Percentiles rank a stretch among this genome's conserved stretches.
Conservation (phyloP, 148 eudicot genomes). For the Diospyros lotus region DNA sequence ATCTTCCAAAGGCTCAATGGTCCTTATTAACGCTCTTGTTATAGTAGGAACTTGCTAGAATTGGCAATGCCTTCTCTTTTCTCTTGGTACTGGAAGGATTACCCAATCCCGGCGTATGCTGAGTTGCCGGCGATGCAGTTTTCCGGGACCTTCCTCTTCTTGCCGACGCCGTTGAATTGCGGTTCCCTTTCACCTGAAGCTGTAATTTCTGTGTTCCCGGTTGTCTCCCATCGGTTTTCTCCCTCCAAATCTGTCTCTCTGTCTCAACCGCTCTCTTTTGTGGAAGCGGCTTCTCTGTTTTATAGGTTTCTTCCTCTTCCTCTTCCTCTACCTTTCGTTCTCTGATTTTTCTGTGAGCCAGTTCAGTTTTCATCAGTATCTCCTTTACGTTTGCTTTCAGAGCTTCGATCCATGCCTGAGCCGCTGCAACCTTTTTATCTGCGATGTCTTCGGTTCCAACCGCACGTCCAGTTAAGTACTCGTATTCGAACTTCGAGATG, state of each 20-base stretch:
- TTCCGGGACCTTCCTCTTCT: too few species aligned
- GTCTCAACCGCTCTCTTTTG: conserved; percentile 10
- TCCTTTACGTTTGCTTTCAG: conserved; percentile 62
- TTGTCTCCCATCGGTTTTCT: conserved; percentile 11
- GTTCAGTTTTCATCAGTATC: conserved; percentile 39
- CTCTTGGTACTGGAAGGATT: too few species aligned
- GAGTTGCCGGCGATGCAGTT: too few species aligned
- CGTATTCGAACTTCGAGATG: conserved; percentile 71
- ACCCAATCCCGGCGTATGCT: too few species aligned
- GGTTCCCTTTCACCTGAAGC: too few species aligned
- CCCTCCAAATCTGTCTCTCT: conserved; percentile 24
- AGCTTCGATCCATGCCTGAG: conserved; percentile 67
- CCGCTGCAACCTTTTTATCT: conserved; percentile 77
- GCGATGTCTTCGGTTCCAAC: conserved; percentile 57
- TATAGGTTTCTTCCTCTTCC: conserved; percentile 20
- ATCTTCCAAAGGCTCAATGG: too few species aligned
- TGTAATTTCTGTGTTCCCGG: not conserved
- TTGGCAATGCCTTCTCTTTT: too few species aligned
- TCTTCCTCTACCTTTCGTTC: conserved; percentile 39
- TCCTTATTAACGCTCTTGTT: too few species aligned
- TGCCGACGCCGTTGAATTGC: too few species aligned
- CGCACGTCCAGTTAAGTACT: conserved; percentile 63
- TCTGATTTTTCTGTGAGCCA: conserved; percentile 25
- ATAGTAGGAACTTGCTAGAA: too few species aligned
- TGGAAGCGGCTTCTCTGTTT: conserved; percentile 16